phyloP scores from a whole-genome alignment of 306 rosid genomes.

The Heteromeles arbutifolia region DNA sequence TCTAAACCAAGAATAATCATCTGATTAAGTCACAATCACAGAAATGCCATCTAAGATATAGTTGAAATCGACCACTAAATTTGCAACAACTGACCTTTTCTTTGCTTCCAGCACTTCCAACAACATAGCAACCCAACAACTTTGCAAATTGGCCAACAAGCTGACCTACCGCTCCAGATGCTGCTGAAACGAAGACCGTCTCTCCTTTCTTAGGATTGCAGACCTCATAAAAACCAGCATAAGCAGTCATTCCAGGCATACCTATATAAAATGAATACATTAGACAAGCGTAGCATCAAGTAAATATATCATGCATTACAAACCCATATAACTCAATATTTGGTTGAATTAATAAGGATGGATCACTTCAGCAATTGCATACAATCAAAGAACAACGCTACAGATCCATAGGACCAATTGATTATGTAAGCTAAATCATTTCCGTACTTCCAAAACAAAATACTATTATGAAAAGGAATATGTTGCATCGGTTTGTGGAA shows the following conservation, averaged over 20 bases:
- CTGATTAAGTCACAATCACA: background rate
- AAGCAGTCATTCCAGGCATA: conserved; percentile 32
- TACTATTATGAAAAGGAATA: background rate
- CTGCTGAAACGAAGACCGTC: conserved; percentile 26
- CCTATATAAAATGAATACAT: conserved; percentile 2
- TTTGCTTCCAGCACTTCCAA: conserved; percentile 34
- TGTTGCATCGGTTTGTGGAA: background rate
- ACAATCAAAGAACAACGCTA: background rate
- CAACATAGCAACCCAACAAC: conserved; percentile 24
- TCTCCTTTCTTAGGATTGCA: conserved; percentile 36
- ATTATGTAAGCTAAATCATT: background rate
- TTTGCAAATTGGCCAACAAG: conserved; percentile 37
- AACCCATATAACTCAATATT: background rate
- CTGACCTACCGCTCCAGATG: conserved; percentile 39
- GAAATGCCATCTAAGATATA: background rate
- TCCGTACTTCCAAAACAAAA: background rate
- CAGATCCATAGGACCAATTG: background rate
- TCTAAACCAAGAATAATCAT: background rate
- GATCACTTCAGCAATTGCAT: background rate
- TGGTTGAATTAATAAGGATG: background rate
- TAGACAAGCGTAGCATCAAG: background rate
- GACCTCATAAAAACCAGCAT: conserved; percentile 24
- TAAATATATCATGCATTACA: background rate
- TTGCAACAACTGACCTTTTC: conserved; percentile 13
- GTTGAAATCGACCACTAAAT: background rate